Evolutionary conservation across 2,329 filamentous ascomycete species (phyloP).

Genomic region (Penicillium sp.): DNA sequence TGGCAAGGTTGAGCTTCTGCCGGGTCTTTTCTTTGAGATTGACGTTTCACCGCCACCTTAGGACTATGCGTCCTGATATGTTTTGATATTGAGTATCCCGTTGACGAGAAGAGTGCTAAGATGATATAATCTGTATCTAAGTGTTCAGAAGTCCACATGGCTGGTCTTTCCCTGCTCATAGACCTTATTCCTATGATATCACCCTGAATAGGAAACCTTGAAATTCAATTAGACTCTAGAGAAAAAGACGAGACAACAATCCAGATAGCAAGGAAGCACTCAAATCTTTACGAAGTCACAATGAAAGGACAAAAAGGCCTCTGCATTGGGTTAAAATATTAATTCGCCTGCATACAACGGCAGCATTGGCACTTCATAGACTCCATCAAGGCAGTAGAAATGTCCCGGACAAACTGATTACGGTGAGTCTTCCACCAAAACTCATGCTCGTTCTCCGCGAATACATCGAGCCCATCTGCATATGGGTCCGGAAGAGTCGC

Average conservation of each 20-base stretch:
- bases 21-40: neutral
- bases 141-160: too few species aligned
- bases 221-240: too few species aligned
- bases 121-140: too few species aligned
- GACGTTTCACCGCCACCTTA: neutral
- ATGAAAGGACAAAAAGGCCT: too few species aligned
- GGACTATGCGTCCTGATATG: neutral
- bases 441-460: neutral
- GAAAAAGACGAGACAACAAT: too few species aligned
- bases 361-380: conserved; percentile 1
- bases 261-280: too few species aligned
- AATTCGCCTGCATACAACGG: neutral
- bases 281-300: too few species aligned
- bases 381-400: neutral
- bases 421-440: conserved; percentile 1
- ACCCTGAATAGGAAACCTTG: too few species aligned
- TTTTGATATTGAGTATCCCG: neutral
- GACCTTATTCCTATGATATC: too few species aligned
- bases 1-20: neutral
- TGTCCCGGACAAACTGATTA: neutral
- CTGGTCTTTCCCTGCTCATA: too few species aligned
- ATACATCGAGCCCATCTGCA: neutral
- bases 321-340: neutral
- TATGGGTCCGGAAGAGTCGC: neutral
- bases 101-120: too few species aligned